phyloP scores from a whole-genome alignment of 495 filamentous ascomycete genomes.

The Sabuloglossum arenarium region DNA sequence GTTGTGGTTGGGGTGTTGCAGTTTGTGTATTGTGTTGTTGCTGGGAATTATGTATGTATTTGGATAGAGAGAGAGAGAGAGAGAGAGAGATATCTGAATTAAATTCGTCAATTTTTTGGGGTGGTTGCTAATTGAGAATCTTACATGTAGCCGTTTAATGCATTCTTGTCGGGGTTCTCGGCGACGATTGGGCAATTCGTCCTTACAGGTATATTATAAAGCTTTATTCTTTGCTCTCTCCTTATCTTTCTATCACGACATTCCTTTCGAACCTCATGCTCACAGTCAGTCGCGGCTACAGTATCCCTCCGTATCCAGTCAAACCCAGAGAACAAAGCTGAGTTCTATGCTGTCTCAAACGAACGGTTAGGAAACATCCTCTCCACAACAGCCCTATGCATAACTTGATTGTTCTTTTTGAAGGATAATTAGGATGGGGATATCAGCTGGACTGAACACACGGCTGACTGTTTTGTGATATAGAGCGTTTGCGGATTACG shows the following conservation, averaged over 20 bases:
- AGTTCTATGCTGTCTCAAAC: constrained; percentile 45
- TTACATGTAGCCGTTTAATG: constrained; percentile 88
- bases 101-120: too few species aligned
- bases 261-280: too few species aligned
- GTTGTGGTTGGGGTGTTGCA: constrained; percentile 71
- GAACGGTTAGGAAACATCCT: constrained; percentile 32
- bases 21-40: constrained; percentile 82
- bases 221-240: too few species aligned
- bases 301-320: constrained; percentile 80
- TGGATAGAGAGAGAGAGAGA: neutral
- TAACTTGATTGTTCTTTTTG: neutral
- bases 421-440: neutral
- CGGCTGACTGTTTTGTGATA: constrained; percentile 3
- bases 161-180: constrained; percentile 85
- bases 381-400: neutral
- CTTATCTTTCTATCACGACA: too few species aligned
- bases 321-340: constrained; percentile 47
- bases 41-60: constrained; percentile 73
- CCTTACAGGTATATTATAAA: constrained; percentile 46
- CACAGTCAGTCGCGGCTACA: constrained; percentile 7
- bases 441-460: constrained; percentile 3
- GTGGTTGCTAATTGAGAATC: neutral
- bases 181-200: constrained; percentile 97
- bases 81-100: too few species aligned
- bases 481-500: constrained; percentile 91